Percentiles rank a stretch among this genome's conserved stretches.
Conservation (phyloP, 495 filamentous ascomycete genomes). For the Xanthoparmelia taractica region DNA sequence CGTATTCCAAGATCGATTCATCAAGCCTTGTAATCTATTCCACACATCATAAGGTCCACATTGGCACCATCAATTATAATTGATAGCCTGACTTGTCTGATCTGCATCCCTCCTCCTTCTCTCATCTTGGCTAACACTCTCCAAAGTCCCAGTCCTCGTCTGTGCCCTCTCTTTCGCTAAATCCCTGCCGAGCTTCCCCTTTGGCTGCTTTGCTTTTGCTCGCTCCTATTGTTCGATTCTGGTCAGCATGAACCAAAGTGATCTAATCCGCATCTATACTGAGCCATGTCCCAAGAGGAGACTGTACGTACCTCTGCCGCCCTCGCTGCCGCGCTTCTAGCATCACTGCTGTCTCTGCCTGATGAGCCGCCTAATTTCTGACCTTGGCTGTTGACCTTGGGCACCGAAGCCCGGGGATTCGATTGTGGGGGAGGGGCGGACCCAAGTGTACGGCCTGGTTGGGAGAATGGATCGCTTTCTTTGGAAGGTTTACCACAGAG, state of each 20-base stretch:
- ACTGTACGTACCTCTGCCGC: conserved; percentile 18
- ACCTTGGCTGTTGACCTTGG: conserved; percentile 16
- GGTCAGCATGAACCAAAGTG: neutral
- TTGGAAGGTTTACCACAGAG: conserved; percentile 53
- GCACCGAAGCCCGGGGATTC: conserved; percentile 15
- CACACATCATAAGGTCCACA: neutral
- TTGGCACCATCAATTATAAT: conserved; percentile 40
- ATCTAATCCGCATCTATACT: neutral
- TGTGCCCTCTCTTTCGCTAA: conserved; percentile 59
- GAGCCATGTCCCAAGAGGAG: neutral
- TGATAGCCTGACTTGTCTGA: conserved; percentile 40
- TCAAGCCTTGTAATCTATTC: neutral
- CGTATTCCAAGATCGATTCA: neutral
- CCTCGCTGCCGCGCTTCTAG: conserved; percentile 21
- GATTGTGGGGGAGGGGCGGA: conserved; percentile 36
- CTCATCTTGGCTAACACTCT: conserved; percentile 44
- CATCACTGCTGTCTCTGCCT: conserved; percentile 14
- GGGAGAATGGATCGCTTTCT: conserved; percentile 41
- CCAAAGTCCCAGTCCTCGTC: conserved; percentile 51
- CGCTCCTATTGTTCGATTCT: conserved; percentile 11
- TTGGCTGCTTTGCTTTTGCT: conserved; percentile 36
- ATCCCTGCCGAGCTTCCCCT: conserved; percentile 54
- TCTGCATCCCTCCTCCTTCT: conserved; percentile 52
- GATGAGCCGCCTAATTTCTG: conserved; percentile 14
- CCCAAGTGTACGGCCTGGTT: conserved; percentile 56